A percentile compares a stretch with the other conserved stretches of the same genome.
Evolutionary conservation across 345 rosid genomes (phyloP).

Genomic region (Lepidium sativum): DNA sequence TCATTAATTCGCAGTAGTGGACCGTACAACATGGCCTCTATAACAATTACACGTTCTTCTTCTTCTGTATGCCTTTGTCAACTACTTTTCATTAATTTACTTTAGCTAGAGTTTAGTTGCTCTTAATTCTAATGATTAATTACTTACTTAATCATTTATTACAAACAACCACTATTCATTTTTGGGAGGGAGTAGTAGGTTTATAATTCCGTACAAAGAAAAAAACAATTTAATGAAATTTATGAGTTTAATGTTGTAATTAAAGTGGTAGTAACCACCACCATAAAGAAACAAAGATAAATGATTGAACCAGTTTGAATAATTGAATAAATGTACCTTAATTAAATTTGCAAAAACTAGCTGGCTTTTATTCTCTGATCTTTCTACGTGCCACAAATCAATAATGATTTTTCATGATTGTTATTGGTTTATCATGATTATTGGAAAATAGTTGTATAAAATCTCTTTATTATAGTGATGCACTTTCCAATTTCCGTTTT

Average conservation of each 20-base stretch:
- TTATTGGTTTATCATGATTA: constrained; percentile 4
- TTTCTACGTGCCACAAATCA: constrained; percentile 21
- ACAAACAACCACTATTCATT: not conserved
- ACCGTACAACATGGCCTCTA: constrained; percentile 19
- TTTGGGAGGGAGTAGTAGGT: not conserved
- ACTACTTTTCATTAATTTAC: not conserved
- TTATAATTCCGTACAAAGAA: constrained; percentile 11
- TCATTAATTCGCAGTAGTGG: constrained; percentile 18
- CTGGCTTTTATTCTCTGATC: constrained; percentile 22
- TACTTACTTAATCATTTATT: not conserved
- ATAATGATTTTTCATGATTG: constrained; percentile 17
- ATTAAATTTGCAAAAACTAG: not conserved
- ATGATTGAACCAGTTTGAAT: constrained; percentile 12
- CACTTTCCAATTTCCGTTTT: not conserved
- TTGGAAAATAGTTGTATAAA: not conserved
- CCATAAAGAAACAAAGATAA: constrained; percentile 14
- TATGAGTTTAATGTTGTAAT: not conserved
- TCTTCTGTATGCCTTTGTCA: not conserved
- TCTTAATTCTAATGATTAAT: constrained; percentile 2
- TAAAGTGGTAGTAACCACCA: constrained; percentile 21
- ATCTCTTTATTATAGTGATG: not conserved
- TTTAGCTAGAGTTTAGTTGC: not conserved
- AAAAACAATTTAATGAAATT: not conserved
- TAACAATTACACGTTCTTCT: constrained; percentile 6
- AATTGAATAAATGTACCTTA: constrained; percentile 11